Evolutionary conservation across 2,329 filamentous ascomycete species (phyloP), one percentile per base, ranked within the genome.

Genomic region (Furcasterigmium furcatum): DNA sequence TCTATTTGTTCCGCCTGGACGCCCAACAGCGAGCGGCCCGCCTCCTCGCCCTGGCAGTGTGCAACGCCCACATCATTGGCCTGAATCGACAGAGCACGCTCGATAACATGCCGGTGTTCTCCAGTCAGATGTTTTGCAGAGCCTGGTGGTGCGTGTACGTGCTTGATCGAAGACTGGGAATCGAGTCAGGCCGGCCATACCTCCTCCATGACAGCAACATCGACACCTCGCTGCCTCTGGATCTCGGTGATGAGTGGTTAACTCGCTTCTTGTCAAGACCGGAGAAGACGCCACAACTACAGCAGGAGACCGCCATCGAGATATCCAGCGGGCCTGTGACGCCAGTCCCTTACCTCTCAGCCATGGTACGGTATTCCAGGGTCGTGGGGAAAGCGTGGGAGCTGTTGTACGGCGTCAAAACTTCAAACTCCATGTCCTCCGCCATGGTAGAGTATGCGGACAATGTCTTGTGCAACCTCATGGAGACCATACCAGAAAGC

Each of bases 61-160:
- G 43, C 4, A 49, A 46, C 18, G 47, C 47, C 20, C 47, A 49
- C 7, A 49, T 46, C 13, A 39, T 49, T n/a, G 47, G 47, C 9
- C 25, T 49, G 2, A 44, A 49, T n/a, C 25, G 44, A 3, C 44
- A 49, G 14, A 41, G 35, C 24, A 44, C 41, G 3, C 42, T 46
- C 5, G 44, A 46, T 12, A 41, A 9, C 2, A 43, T 49, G 36
- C 44, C 44, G 2, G 38, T 35, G 6, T 40, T 46, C 20, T 30
- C 18, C 4, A 46, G 43, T 16, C 44, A 49, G 9, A 45, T 49
- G 19, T 43, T 44, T 12, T 35, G 21, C 6, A 27, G 47, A 10
- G 24, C 42, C 3, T 49, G 47, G 47, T 49, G 47, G 47, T 40
- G 21, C 13, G 41, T 49, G 6, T 49, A 46, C 25, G 19, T 49